phyloP scores from a whole-genome alignment of 2,329 filamentous ascomycete species.

The Nannizziopsis arthrosporioides region DNA sequence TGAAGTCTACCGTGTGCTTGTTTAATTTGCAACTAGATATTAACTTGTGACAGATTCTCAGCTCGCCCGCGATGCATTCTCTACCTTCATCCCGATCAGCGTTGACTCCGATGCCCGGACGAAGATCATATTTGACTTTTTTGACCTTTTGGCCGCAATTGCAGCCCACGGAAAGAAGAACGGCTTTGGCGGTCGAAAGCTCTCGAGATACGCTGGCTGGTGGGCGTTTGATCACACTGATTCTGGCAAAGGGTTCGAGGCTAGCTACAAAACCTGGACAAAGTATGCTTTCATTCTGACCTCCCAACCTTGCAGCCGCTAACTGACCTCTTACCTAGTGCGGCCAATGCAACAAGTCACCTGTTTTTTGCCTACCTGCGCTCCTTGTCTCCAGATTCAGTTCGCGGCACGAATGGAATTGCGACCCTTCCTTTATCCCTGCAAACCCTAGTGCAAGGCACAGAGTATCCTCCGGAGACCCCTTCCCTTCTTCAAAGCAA shows the following conservation, averaged over 20 bases:
- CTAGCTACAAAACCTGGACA: conserved; percentile 81
- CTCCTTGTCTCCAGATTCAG: conserved; percentile 68
- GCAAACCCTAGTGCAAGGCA: conserved; percentile 80
- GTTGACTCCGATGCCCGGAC: conserved; percentile 76
- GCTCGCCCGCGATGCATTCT: conserved; percentile 84
- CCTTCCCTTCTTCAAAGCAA: conserved; percentile 64
- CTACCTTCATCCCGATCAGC: conserved; percentile 89
- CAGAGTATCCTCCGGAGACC: conserved; percentile 79
- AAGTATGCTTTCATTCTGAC: conserved; percentile 43
- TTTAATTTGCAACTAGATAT: conserved; percentile 4
- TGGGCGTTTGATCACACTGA: conserved; percentile 94
- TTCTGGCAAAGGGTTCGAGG: conserved; percentile 81
- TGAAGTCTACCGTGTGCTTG: conserved; percentile 18
- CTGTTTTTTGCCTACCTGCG: conserved; percentile 95
- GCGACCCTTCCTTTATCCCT: conserved; percentile 79
- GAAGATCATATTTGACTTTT: conserved; percentile 90
- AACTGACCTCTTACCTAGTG: conserved; percentile 43
- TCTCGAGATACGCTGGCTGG: conserved; percentile 93
- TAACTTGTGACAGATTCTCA: conserved; percentile 57
- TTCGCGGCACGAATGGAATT: conserved; percentile 61
- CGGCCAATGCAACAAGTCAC: conserved; percentile 90
- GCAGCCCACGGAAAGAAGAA: conserved; percentile 90
- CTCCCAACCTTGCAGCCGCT: conserved; percentile 7
- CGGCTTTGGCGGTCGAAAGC: conserved; percentile 80
- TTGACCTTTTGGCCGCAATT: conserved; percentile 80